Conservation (phyloP, 2,329 filamentous ascomycete genomes). For the Pseudomassariella vexata region DNA sequence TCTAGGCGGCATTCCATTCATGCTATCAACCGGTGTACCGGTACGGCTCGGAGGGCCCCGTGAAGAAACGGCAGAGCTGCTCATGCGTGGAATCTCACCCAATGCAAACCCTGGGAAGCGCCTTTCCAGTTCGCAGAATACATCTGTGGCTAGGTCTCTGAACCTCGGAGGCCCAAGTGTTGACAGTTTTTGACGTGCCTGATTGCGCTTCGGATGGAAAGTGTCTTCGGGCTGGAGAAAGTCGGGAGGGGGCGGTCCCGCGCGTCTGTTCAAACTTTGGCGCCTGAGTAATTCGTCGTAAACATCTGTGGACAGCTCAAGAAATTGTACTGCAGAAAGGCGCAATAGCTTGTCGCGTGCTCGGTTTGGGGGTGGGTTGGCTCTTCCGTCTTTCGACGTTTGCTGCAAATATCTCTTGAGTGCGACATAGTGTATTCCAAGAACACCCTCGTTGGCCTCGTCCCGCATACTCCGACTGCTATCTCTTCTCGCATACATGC, state of each 20-base stretch:
- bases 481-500: conserved; percentile 62
- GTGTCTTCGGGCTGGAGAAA: conserved; percentile 79
- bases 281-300: conserved; percentile 90
- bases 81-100: conserved; percentile 61
- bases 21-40: conserved; percentile 57
- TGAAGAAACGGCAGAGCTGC: conserved; percentile 63
- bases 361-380: conserved; percentile 72
- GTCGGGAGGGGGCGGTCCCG: conserved; percentile 54
- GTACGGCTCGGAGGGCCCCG: conserved; percentile 55
- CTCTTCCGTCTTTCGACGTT: conserved; percentile 67
- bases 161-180: conserved; percentile 84
- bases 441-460: conserved; percentile 57
- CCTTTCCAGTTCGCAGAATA: conserved; percentile 90
- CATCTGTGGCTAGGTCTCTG: conserved; percentile 87
- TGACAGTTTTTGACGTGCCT: conserved; percentile 91
- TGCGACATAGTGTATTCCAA: conserved; percentile 76
- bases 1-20: conserved; percentile 40
- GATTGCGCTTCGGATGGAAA: conserved; percentile 96
- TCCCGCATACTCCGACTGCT: conserved; percentile 54
- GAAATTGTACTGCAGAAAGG: conserved; percentile 87
- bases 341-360: conserved; percentile 91
- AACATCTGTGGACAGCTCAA: conserved; percentile 95
- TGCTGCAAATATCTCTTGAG: conserved; percentile 70
- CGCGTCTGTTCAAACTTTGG: conserved; percentile 59
- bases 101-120: conserved; percentile 77